Evolutionary conservation across 768 basidiomycete species (phyloP), one percentile per base, ranked within the genome.

Genomic region (Lentinula lateritia): DNA sequence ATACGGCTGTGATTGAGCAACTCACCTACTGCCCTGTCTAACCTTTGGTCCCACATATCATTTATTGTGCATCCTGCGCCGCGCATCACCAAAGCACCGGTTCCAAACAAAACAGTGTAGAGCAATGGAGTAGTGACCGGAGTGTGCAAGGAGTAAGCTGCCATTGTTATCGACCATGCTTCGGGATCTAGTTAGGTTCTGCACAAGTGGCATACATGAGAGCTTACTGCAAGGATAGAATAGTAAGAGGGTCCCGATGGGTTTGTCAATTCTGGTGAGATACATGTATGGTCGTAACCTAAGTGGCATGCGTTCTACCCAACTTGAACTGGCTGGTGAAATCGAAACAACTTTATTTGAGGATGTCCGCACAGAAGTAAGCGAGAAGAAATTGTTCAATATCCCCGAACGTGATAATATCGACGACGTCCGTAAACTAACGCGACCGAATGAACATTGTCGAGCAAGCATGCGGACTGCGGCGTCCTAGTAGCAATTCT

Each of bases 141-240:
- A 5, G 83, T 76, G 20, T 87, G 78, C 7, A 86, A 74, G 10
- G 92, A 88, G 67, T 95, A 95, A 2, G 92, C 87, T 0, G 94
- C 94, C 92, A 99, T 96, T 6, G 93, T 92, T 68, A 99, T 97
- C 9, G 94, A 93, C 97, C 97, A 99, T 7, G 95, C 97, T 99
- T 66, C 5, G 23, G 57, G 13, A 16, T 60, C 6, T 28, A 10
- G 16, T 28, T 20, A 32, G 39, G 32, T 28, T 34, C 6, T 42
- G 45, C 7, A 53, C 13, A 38, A 35, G 4, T 7, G 48, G 16
- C 28, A 23, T 35, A 10, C 18, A n/a, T n/a, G 15, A 32, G 10
- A 6, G 84, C 88, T 67, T 60, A 97, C 96, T 84, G 72, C 97
- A 98, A 1, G 97, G 97, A 76, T 93, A 95, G 71, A 90, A 96